A percentile compares a stretch with the other conserved stretches of the same genome.
Evolutionary conservation across 106 monocot genomes (phyloP).

Genomic region (Narthecium ossifragum): DNA sequence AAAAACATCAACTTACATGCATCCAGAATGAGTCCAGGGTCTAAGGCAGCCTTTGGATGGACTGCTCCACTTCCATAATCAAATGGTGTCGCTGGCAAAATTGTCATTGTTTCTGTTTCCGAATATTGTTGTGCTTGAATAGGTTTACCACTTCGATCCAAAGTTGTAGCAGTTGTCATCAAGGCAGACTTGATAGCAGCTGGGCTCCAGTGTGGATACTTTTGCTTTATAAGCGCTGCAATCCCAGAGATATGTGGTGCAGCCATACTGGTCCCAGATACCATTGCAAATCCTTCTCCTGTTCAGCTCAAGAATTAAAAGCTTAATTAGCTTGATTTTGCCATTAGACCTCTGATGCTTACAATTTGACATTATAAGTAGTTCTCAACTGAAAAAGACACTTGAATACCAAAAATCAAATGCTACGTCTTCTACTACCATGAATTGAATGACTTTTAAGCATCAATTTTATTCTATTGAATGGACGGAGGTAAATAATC

Average conservation of each 20-base stretch:
- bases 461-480: too few relatives aligned
- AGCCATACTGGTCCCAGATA: conserved; percentile 99
- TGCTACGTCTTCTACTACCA: too few relatives aligned
- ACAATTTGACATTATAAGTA: too few relatives aligned
- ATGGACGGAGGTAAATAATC: too few relatives aligned
- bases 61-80: conserved; percentile 95
- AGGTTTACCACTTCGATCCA: conserved; percentile 59
- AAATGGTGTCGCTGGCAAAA: conserved; percentile 75
- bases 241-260: conserved; percentile 95
- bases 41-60: conserved; percentile 74
- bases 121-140: conserved; percentile 81
- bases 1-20: conserved; percentile 46
- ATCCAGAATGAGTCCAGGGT: conserved; percentile 92
- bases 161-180: conserved; percentile 82
- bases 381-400: too few relatives aligned
- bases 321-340: too few relatives aligned
- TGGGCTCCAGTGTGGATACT: conserved; percentile 79
- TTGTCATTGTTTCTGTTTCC: conserved; percentile 39
- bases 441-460: too few relatives aligned
- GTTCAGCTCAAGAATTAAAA: conserved; percentile 16
- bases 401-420: too few relatives aligned
- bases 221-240: conserved; percentile 85
- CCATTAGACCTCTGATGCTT: too few relatives aligned
- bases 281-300: conserved; percentile 96
- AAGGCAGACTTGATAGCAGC: conserved; percentile 91